phyloP scores from a whole-genome alignment of 345 rosid species.

The Citropsis articulata region DNA sequence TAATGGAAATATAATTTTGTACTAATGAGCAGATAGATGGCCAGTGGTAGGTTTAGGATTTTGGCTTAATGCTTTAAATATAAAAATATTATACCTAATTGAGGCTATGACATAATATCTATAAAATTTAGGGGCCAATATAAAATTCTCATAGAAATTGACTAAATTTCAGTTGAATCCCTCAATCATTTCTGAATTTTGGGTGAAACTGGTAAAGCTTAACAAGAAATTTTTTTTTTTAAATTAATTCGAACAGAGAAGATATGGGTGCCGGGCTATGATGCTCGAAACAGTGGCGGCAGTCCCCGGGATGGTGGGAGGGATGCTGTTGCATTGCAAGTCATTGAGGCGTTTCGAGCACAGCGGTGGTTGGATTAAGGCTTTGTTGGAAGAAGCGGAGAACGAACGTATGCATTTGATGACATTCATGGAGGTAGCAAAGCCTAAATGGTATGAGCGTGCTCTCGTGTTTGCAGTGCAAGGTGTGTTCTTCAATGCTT shows the following conservation, averaged over 20 bases:
- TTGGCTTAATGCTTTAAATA: too few relatives aligned
- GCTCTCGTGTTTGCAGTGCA: conserved; percentile 69
- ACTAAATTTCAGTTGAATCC: neutral
- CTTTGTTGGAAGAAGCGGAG: conserved; percentile 79
- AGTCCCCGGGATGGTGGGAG: conserved; percentile 83
- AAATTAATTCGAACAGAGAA: conserved; percentile 29
- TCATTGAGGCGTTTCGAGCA: conserved; percentile 70
- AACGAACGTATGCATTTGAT: conserved; percentile 88
- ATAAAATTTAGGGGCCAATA: neutral
- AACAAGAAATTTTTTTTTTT: too few relatives aligned
- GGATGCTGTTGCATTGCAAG: conserved; percentile 71
- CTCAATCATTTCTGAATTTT: neutral
- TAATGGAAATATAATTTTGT: too few relatives aligned
- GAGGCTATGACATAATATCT: too few relatives aligned
- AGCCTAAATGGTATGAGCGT: conserved; percentile 78
- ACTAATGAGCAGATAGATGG: too few relatives aligned
- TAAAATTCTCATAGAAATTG: too few relatives aligned
- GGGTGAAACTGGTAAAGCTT: neutral
- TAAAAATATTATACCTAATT: too few relatives aligned
- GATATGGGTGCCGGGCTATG: conserved; percentile 84
- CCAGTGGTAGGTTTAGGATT: too few relatives aligned
- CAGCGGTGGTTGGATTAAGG: conserved; percentile 85
- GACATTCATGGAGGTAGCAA: conserved; percentile 81
- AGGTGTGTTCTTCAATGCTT: conserved; percentile 76
- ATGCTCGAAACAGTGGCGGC: conserved; percentile 90